Evolutionary conservation across 805 yeast species (phyloP), one percentile per base, ranked within the genome.

Genomic region (Suhomyces prunicola): DNA sequence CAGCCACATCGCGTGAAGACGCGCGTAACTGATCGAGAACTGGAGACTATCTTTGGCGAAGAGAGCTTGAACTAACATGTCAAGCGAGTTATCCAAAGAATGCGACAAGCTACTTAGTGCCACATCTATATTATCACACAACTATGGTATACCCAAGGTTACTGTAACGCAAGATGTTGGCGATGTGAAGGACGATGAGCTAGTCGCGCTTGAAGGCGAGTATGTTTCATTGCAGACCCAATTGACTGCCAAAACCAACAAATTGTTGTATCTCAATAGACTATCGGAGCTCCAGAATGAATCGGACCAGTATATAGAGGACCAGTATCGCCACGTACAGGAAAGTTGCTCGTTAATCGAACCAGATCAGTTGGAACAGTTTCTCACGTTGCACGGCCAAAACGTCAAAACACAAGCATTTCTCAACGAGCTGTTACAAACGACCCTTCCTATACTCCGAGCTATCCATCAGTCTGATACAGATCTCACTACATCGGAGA

Each of bases 381-480:
- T 64, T 54, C 54, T 67, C 31, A 35, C 47, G 7, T 22, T 48
- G 5, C 70, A 67, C 29, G 62, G 54, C 53, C 50, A 57, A 15
- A 54, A 19, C 26, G 56, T 70, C 51, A 72, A 71, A 51, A 61
- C 71, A 2, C 57, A 61, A 7, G 52, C 56, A 10, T 55, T 74
- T 29, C 55, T 68, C 26, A 63, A 61, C 26, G 61, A 57, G 13
- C 65, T 63, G 50, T 54, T 73, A 17, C 66, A 70, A 42, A 52
- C 58, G 29, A 63, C 69, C 13, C 56, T 66, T 2, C 77, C 77
- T 6, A 64, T 70, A 27, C 60, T 73, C 41, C 60, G 72, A 46
- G 60, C 74, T 4, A 64, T 73, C 4, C 73, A 73, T 56, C 70
- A 67, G 42, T 57, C 60, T 4, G 61, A 64, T 48, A 45, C 55